Evolutionary conservation across 768 basidiomycete species (phyloP), one percentile per base, ranked within the genome.

Genomic region (Lactarius quietus): DNA sequence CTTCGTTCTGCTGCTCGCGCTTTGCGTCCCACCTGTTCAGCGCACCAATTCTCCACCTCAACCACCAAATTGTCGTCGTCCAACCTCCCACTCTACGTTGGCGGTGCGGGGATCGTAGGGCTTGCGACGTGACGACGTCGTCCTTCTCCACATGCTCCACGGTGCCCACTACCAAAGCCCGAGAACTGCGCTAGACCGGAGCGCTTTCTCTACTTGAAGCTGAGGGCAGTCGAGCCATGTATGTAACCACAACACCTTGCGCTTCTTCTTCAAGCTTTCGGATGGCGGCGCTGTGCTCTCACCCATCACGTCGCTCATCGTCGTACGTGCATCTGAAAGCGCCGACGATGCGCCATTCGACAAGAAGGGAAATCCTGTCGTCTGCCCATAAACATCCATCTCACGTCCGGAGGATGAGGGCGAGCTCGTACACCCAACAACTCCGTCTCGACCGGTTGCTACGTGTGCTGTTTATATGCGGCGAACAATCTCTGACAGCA

Each of bases 171-270:
- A 20, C 54, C 73, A 60, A 78, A 75, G 73, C 83, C 83, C 66
- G 78, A 84, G 73, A 87, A 85, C 86, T 69, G 85, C 88, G 15
- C 82, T 94, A 29, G 88, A 91, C 84, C 90, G 10, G 78, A 90
- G 64, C 85, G 87, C 69, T 93, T 88, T 72, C 76, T 86, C 58
- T 85, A 92, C 74, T 88, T 97, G 77, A 87, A 86, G 74, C 85
- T 98, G 71, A 90, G 89, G 75, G 85, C 86, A 72, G 76, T 93
- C 65, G 78, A 86, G 65, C 88, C 88, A 0, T 97, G 96, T 82
- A 98, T n/a, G n/a, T n/a, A n/a, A 97, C 84, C 90, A 98, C 83
- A 97, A 98, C 78, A 90, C 93, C 17, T 81, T 92, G 36, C 85
- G 90, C 70, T 94, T 90, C 74, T 78, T 86, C 55, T 94, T 96